Base-by-base conservation (phyloP, 495 filamentous ascomycete species). In the Lepidopterella palustris region DNA sequence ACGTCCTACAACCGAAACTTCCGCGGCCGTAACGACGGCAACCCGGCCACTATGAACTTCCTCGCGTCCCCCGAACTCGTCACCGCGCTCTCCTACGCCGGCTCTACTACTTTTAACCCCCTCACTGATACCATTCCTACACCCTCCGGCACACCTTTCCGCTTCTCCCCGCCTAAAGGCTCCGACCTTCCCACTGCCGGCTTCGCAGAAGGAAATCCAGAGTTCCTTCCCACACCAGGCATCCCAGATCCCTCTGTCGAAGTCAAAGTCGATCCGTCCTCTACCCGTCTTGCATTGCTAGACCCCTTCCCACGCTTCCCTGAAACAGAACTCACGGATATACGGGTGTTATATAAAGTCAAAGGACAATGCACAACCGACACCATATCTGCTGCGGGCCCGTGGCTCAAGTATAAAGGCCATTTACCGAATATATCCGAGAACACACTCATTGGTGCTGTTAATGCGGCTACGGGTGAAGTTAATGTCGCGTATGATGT, bases 1-100 rank as follows among this genome's bases (percentile, higher is more conserved):
- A 92, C 90, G 27, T 96, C 90, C 5, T 98, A 97, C 76, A 98
- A 98, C 81, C 87, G 93, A 60, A 98, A 98, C 76, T 98, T 98
- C 81, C 89, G 87, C 60, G 92, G 90, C 56, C 88, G 93, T 55
- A 98, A 98, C 71, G 93, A 98, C 68, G 93, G 93, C 62, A 97
- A 97, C 78, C 85, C 87, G 10, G 81, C 84, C 21, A 98, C 93
- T 29, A 96, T 97, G 92, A 97, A 97, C 79, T 98, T 98, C 79
- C 82, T 98, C 35, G 92, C 93, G 11, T 93, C 89, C 1, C 93
- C 93, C 3, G 93, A 98, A 72, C 81, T 98, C 32, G 95, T 98
- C 60, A 98, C 93, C 1, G 92, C 93, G 6, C 91, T 98, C 84
- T 81, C 87, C 29, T 97, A 95, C 72, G 86, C 92, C 24, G 93